These are phyloP conservation scores for Porphyrellus cyaneotinctus DNA, from an alignment of 768 basidiomycete species.

Conservation along the genomic window DNA sequence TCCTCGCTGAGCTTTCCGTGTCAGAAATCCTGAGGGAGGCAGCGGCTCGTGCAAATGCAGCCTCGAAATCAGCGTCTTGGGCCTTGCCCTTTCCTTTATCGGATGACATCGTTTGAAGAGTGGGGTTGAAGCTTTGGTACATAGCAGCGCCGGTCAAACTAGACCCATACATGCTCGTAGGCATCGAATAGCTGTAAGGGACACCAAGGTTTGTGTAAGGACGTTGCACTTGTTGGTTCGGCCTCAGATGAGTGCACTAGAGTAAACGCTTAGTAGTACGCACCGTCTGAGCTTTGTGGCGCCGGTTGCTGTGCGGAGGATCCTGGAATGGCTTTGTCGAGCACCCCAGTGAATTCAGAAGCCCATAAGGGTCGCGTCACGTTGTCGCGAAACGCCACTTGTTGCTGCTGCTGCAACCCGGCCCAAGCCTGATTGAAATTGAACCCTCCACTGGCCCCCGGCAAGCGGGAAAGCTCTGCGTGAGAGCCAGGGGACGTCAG, in stretches of 20 bases:
- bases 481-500: slow-evolving; percentile 31
- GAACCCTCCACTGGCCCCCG: slow-evolving; percentile 26
- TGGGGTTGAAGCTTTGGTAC: slow-evolving; percentile 30
- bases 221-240: slow-evolving; percentile 30
- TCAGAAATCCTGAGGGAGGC: slow-evolving; percentile 48
- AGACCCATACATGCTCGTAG: slow-evolving; percentile 28
- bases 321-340: slow-evolving; percentile 17
- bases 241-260: slow-evolving; percentile 5
- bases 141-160: slow-evolving; percentile 33
- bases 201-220: slow-evolving; percentile 35
- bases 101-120: slow-evolving; percentile 19
- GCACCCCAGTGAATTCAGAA: slow-evolving; percentile 47
- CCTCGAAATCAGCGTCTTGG: slow-evolving; percentile 75
- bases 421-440: slow-evolving; percentile 53
- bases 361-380: slow-evolving; percentile 45
- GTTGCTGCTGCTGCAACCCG: slow-evolving; percentile 44
- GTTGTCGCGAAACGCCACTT: slow-evolving; percentile 34
- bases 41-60: slow-evolving; percentile 69
- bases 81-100: slow-evolving; percentile 77
- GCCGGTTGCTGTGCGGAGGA: slow-evolving; percentile 32
- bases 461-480: slow-evolving; percentile 27
- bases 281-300: slow-evolving; percentile 27
- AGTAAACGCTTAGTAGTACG: not conserved
- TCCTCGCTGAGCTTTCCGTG: slow-evolving; percentile 39
- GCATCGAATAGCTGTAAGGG: slow-evolving; percentile 37